A percentile compares a stretch with the other conserved stretches of the same genome.
Conservation (phyloP, 2,329 filamentous ascomycete species). For the Plenodomus tracheiphilus region DNA sequence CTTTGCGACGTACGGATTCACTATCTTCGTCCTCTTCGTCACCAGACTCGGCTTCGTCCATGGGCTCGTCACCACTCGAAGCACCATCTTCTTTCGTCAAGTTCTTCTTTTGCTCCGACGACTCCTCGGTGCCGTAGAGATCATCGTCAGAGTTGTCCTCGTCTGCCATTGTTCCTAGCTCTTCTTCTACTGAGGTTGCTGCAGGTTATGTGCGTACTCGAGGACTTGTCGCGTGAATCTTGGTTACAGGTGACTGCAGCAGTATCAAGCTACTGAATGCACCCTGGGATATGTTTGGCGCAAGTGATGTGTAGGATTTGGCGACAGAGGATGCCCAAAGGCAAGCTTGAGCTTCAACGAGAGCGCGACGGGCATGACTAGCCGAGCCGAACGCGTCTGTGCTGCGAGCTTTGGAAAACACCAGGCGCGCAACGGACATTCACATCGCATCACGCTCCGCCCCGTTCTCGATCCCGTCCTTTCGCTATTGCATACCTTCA, state of each 20-base stretch:
- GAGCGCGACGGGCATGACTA: slow-evolving; percentile 21
- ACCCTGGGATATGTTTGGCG: neutral
- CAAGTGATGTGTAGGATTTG: neutral
- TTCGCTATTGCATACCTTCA: too few species aligned
- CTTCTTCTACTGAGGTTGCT: neutral
- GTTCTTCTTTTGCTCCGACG: slow-evolving; percentile 23
- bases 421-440: neutral
- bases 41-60: slow-evolving; percentile 51
- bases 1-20: slow-evolving; percentile 42
- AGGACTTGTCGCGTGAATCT: neutral
- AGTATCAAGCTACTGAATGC: neutral
- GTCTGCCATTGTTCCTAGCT: slow-evolving; percentile 50
- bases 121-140: slow-evolving; percentile 50
- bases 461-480: too few species aligned
- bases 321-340: neutral
- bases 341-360: slow-evolving; percentile 10
- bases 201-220: neutral
- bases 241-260: neutral
- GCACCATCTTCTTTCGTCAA: slow-evolving; percentile 33
- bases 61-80: slow-evolving; percentile 48
- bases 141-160: slow-evolving; percentile 59
- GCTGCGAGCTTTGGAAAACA: slow-evolving; percentile 14
- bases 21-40: slow-evolving; percentile 53
- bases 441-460: neutral
- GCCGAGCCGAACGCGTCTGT: slow-evolving; percentile 25